These are phyloP conservation scores for Cajanus cajan DNA, from an alignment of 306 rosid species.

Conservation along the genomic window DNA sequence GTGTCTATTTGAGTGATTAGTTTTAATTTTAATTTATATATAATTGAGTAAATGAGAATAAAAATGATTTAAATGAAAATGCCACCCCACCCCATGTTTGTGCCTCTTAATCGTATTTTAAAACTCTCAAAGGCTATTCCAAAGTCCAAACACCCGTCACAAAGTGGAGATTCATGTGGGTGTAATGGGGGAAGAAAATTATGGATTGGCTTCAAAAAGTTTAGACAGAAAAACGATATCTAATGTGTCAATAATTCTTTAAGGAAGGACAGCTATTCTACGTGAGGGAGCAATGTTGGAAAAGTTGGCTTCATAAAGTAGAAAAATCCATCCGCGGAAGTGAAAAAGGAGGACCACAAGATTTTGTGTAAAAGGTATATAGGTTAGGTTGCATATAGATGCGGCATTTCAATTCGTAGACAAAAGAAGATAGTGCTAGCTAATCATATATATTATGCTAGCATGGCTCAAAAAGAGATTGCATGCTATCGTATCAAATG, in stretches of 20 bases:
- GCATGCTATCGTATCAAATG: not conserved
- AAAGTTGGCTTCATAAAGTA: constrained; percentile 1
- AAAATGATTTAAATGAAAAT: not conserved
- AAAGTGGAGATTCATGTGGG: not conserved
- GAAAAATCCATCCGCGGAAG: not conserved
- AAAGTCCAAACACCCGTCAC: too few relatives aligned
- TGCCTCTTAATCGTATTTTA: not conserved
- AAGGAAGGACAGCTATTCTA: not conserved
- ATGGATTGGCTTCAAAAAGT: not conserved
- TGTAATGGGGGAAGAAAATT: not conserved
- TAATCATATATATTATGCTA: not conserved
- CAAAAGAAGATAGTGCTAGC: not conserved
- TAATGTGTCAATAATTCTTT: not conserved
- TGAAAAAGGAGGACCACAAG: constrained; percentile 15
- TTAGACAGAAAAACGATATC: not conserved
- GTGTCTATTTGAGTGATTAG: not conserved
- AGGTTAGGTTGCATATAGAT: not conserved
- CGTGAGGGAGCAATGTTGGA: not conserved
- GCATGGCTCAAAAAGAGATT: not conserved
- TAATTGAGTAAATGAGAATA: not conserved
- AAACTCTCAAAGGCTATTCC: not conserved
- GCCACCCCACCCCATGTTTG: not conserved
- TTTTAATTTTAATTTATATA: not conserved
- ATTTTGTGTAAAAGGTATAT: not conserved
- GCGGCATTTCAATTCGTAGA: not conserved